Evolutionary conservation across 306 rosid genomes (phyloP), one percentile per base, ranked within the genome.

Genomic region (Cucurbita pepo): DNA sequence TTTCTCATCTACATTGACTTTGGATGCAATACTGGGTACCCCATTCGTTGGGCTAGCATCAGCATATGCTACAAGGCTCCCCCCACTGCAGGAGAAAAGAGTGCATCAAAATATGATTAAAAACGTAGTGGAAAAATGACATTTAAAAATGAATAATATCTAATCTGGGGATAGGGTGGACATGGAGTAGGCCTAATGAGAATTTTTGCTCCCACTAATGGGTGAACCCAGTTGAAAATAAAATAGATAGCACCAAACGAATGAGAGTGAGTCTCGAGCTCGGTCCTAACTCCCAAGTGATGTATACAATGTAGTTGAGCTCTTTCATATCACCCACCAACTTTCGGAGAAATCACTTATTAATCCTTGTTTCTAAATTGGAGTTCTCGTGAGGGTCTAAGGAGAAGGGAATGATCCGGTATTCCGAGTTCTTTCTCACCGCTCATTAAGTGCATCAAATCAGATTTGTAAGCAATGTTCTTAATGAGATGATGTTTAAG

Each of bases 51-150:
- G 62, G 82, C 50, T 76, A 0, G 85, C 85, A 54, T 85, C 92
- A 3, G 92, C 88, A 73, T 85, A 94, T 6, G 91, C 97, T 78
- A 86, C 69, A 56, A 86, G 79, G 4, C 95, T 87, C 25, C 96
- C 96, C 18, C 99, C 95, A 85, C 99, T 94, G 81, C 85, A 80
- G 70, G 10, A 37, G 48, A 50, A 64, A 77, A 80, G 45, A 21
- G 38, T 21, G 57, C 52, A 71, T 38, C 69, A 75, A 80, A 75
- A 56, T 44, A 10, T 40, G 19, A 40, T 16, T 25, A n/a, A 56
- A 56, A 2, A 21, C 37, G 16, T 40, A 47, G 3, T 30, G 34
- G 34, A 30, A 30, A 30, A 30, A 2, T 30, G 34, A 30, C 3
- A 30, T 30, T 30, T 30, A 2, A 30, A 45, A 11, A 67, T 47